Evolutionary conservation across 495 filamentous ascomycete species (phyloP), one percentile per base, ranked within the genome.

Genomic region (Neurospora intermedia): DNA sequence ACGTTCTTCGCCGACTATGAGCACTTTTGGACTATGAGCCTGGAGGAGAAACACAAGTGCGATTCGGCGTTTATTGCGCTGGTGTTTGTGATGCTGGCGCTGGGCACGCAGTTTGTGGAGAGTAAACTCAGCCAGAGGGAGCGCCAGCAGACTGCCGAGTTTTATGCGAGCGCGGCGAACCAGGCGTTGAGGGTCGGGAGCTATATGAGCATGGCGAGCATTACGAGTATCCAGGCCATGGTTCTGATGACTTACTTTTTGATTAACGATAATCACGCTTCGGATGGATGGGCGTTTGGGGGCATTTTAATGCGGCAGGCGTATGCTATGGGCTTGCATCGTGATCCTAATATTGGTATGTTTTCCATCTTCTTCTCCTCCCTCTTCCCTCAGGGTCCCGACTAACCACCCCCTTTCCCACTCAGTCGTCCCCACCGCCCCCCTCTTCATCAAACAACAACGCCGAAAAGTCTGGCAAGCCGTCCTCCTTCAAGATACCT

Each of bases 211-310:
- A 87, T 86, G 39, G 88, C 90, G 7, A 89, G 88, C 0, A 81
- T 91, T 43, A 82, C 86, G n/a, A 88, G 89, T 2, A 88, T 93
- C 71, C 89, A 92, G 75, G 88, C 91, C 16, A 93, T 93, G 91
- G 88, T 92, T 0, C 78, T 93, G 7, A 88, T 92, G 69, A 89
- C 88, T 18, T 92, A 92, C 76, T 93, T 93, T 76, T 83, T 93
- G 35, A 91, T 93, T 80, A 93, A 93, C 78, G 91, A 92, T 77
- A 91, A 92, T 74, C 91, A 92, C 73, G 89, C 90, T 8, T 90
- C 89, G 2, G 91, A 93, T 75, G 90, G 90, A 2, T 93, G 90
- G 89, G 89, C 89, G 0, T 93, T 92, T 83, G 90, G 88, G 4
- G 91, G 91, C 11, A 89, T 91, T 38, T 77, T 91, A 48, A 88